Percentiles rank a stretch among this genome's conserved stretches.
Evolutionary conservation across 352 stramenopile species (phyloP).

Genomic region (Phytophthora sp.): DNA sequence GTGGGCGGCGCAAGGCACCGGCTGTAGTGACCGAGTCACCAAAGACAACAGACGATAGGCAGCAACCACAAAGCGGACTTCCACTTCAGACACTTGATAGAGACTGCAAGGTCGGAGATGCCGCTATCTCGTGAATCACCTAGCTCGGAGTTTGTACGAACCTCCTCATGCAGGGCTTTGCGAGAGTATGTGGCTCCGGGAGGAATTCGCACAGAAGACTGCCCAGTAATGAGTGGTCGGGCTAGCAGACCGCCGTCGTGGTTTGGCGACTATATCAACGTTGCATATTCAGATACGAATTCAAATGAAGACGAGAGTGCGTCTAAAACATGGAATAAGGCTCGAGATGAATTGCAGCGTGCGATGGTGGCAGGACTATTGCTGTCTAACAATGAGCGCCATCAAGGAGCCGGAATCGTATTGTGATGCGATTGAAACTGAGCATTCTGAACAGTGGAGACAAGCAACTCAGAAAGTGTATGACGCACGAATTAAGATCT

Average conservation of each 20-base stretch:
- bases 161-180: neutral
- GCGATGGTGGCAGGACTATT: constrained; percentile 10
- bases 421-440: neutral
- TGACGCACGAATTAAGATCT: neutral
- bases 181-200: neutral
- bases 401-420: neutral
- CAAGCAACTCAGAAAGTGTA: neutral
- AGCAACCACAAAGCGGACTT: neutral
- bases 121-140: neutral
- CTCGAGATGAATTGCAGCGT: constrained; percentile 1
- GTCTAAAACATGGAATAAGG: neutral
- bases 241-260: constrained; percentile 1
- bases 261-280: constrained; percentile 9
- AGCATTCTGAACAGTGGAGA: neutral
- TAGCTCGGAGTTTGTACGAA: neutral
- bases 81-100: neutral
- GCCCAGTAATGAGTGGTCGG: constrained; percentile 7
- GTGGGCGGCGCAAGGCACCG: constrained; percentile 8
- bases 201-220: neutral
- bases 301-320: neutral
- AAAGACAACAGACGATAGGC: no score
- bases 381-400: neutral
- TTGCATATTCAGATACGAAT: neutral
- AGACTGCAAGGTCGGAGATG: constrained; percentile 5
- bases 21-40: no score